These are phyloP conservation scores for Apiospora arundinis DNA, from an alignment of 2,329 filamentous ascomycete species.

Conservation along the genomic window DNA sequence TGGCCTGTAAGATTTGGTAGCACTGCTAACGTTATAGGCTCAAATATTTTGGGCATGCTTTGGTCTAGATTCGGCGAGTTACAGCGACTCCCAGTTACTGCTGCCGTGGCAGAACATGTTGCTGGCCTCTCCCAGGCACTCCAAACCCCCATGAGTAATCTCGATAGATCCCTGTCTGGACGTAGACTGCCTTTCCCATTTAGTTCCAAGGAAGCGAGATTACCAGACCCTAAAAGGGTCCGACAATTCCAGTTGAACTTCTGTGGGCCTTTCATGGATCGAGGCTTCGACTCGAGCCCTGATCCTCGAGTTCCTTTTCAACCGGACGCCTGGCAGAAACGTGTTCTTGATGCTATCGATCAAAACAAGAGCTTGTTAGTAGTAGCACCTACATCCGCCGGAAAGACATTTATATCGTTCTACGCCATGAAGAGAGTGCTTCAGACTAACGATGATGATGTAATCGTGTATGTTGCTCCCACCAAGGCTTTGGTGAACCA, in stretches of 20 bases:
- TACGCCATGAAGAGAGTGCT: conserved; percentile 83
- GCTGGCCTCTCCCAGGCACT: conserved; percentile 23
- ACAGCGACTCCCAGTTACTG: neutral
- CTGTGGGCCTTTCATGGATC: neutral
- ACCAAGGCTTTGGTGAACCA: conserved; percentile 85
- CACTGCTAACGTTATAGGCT: conserved; percentile 1
- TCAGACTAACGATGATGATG: conserved; percentile 69
- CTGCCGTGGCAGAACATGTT: conserved; percentile 22
- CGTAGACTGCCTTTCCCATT: conserved; percentile 2
- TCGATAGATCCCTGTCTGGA: conserved; percentile 6
- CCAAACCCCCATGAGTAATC: conserved; percentile 22
- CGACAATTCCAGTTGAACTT: neutral
- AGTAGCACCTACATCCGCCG: conserved; percentile 78
- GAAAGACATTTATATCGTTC: conserved; percentile 85
- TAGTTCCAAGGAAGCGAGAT: neutral
- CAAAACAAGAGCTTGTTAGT: conserved; percentile 73
- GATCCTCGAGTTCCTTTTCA: conserved; percentile 74
- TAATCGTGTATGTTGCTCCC: conserved; percentile 80
- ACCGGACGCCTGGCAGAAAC: conserved; percentile 78
- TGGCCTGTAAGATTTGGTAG: conserved; percentile 20
- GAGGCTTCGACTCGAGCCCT: conserved; percentile 58
- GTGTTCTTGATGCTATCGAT: conserved; percentile 77
- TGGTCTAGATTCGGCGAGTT: neutral
- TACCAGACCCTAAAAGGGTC: neutral
- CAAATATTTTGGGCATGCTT: conserved; percentile 1